These are phyloP conservation scores for Macaranga tanarius DNA, from an alignment of 441 rosid genomes.

Conservation along the genomic window DNA sequence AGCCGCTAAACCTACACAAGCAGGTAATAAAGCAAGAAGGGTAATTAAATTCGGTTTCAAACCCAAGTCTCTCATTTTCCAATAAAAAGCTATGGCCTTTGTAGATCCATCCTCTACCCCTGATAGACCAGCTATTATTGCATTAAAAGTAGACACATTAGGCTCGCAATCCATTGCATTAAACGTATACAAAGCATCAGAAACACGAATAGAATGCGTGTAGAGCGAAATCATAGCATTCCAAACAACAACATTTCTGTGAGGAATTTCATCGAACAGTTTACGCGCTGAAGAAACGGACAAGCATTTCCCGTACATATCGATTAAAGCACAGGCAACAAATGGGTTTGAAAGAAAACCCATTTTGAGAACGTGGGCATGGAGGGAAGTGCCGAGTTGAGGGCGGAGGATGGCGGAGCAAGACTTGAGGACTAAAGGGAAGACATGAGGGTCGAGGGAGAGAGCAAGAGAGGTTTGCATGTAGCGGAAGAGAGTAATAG, in stretches of 20 bases:
- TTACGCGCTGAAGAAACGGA: constrained; percentile 42
- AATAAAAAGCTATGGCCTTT: constrained; percentile 48
- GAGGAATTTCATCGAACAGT: constrained; percentile 63
- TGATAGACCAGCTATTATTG: constrained; percentile 43
- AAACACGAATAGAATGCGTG: constrained; percentile 31
- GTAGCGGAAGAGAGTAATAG: constrained; percentile 49
- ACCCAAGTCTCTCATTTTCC: constrained; percentile 39
- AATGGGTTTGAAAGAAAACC: constrained; percentile 44
- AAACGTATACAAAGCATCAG: constrained; percentile 40
- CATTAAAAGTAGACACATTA: constrained; percentile 50
- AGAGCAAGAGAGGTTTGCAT: constrained; percentile 47
- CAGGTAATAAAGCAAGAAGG: constrained; percentile 53
- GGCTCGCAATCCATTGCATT: constrained; percentile 52
- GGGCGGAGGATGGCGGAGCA: constrained; percentile 49
- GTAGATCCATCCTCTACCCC: constrained; percentile 41
- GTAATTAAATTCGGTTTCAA: constrained; percentile 59
- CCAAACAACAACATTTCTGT: constrained; percentile 49
- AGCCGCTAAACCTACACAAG: constrained; percentile 42
- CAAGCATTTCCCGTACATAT: constrained; percentile 48
- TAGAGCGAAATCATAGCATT: constrained; percentile 55
- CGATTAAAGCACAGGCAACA: constrained; percentile 48
- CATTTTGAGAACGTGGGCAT: constrained; percentile 42
- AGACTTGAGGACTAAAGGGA: constrained; percentile 58
- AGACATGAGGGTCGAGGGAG: constrained; percentile 57
- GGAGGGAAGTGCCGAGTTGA: constrained; percentile 43